These are phyloP conservation scores for Fragaria ananassa DNA, from an alignment of 306 rosid genomes.

Conservation along the genomic window DNA sequence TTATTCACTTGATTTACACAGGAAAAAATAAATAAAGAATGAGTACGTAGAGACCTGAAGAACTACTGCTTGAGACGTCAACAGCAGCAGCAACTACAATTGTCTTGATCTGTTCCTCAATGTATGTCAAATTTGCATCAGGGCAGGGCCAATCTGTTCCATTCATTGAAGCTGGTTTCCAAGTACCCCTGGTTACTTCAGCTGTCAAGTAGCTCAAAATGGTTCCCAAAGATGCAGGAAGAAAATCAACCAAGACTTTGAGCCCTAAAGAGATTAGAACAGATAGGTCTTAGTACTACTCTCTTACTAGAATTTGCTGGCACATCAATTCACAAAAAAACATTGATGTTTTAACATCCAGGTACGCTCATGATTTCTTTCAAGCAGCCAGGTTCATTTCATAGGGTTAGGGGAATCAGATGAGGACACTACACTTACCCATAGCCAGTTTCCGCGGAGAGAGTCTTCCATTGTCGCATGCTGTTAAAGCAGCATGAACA, in stretches of 20 bases:
- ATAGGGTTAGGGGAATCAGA: conserved; percentile 9
- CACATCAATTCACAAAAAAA: neutral
- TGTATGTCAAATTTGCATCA: conserved; percentile 70
- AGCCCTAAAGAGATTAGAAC: conserved; percentile 54
- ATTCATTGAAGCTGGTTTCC: conserved; percentile 92
- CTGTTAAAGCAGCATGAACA: conserved; percentile 91
- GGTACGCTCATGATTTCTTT: neutral
- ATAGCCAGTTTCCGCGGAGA: conserved; percentile 95
- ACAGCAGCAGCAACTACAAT: conserved; percentile 88
- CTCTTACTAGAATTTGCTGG: neutral
- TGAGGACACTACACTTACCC: conserved; percentile 32
- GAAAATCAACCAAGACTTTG: conserved; percentile 90
- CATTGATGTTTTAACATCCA: neutral
- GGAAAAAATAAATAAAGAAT: neutral
- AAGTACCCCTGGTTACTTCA: conserved; percentile 84
- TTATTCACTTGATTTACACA: neutral
- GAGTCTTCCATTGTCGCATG: conserved; percentile 87
- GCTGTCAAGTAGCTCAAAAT: conserved; percentile 92
- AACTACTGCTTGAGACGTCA: conserved; percentile 58
- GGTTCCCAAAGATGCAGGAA: conserved; percentile 92
- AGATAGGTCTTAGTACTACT: neutral
- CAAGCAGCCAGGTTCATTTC: neutral
- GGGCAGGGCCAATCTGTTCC: conserved; percentile 99
- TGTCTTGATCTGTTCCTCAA: conserved; percentile 76
- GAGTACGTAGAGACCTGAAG: conserved; percentile 53